Percentiles rank a stretch among this genome's conserved stretches.
Evolutionary conservation across 768 basidiomycete species (phyloP).

Genomic region (Russula sp.): DNA sequence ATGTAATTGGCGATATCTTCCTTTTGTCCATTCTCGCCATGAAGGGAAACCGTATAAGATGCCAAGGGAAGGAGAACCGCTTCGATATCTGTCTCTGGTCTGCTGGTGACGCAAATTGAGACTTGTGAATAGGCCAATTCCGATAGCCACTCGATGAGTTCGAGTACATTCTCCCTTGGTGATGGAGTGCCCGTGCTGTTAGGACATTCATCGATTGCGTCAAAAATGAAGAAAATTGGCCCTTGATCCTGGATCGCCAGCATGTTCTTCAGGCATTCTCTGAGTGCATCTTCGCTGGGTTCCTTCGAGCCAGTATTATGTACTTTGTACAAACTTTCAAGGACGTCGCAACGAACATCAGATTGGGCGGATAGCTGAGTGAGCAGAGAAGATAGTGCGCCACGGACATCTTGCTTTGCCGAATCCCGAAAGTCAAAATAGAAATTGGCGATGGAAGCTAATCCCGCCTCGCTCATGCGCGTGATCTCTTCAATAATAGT

Average conservation of each 20-base stretch:
- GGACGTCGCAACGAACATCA: background rate
- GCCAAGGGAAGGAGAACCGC: background rate
- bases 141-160: background rate
- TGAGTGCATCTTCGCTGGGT: background rate
- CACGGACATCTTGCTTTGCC: background rate
- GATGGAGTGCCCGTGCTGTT: background rate
- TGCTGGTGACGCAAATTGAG: background rate
- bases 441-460: background rate
- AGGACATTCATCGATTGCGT: background rate
- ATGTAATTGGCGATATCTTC: background rate
- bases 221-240: background rate
- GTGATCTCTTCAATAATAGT: background rate
- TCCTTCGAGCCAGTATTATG: background rate
- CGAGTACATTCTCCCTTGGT: background rate
- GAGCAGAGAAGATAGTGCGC: background rate
- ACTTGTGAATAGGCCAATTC: background rate
- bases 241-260: background rate
- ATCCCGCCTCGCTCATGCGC: background rate
- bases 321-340: background rate
- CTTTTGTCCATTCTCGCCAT: background rate
- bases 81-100: background rate
- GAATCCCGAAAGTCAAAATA: background rate
- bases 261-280: background rate
- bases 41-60: background rate
- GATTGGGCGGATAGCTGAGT: background rate